A percentile compares a stretch with the other conserved stretches of the same genome.
These are phyloP conservation scores for Leptographium radiaticola DNA, from an alignment of 2,329 filamentous ascomycete species.

Conservation along the genomic window DNA sequence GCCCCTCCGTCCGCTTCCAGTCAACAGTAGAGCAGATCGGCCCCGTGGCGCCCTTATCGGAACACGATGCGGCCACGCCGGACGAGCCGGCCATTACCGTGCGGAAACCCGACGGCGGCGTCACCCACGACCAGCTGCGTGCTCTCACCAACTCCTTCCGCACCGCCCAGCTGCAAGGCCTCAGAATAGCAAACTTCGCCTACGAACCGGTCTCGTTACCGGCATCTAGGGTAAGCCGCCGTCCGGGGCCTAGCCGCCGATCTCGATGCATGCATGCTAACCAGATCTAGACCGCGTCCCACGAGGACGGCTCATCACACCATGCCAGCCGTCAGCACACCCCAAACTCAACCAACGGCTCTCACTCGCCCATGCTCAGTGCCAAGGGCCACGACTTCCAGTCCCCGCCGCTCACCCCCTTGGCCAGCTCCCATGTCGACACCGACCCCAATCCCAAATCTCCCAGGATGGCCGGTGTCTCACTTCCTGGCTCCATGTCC, in stretches of 20 bases:
- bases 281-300: conserved; percentile 39
- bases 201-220: conserved; percentile 89
- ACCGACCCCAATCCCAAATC: conserved; percentile 20
- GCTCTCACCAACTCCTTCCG: conserved; percentile 59
- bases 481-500: conserved; percentile 35
- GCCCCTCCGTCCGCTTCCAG: conserved; percentile 55
- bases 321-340: conserved; percentile 52
- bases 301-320: conserved; percentile 39
- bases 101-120: conserved; percentile 14
- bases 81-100: conserved; percentile 15
- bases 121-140: conserved; percentile 49
- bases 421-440: conserved; percentile 47
- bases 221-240: conserved; percentile 54
- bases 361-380: conserved; percentile 53
- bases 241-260: conserved; percentile 6
- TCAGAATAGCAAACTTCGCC: conserved; percentile 71
- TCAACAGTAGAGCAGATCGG: conserved; percentile 58
- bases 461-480: conserved; percentile 11
- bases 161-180: conserved; percentile 64
- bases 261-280: background rate
- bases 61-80: conserved; percentile 13
- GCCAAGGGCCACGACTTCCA: conserved; percentile 60
- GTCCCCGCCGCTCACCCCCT: conserved; percentile 80
- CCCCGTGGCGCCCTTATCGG: conserved; percentile 20
- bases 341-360: conserved; percentile 46